Evolutionary conservation across 2,329 filamentous ascomycete species (phyloP).

Genomic region (Penicillium sp.): DNA sequence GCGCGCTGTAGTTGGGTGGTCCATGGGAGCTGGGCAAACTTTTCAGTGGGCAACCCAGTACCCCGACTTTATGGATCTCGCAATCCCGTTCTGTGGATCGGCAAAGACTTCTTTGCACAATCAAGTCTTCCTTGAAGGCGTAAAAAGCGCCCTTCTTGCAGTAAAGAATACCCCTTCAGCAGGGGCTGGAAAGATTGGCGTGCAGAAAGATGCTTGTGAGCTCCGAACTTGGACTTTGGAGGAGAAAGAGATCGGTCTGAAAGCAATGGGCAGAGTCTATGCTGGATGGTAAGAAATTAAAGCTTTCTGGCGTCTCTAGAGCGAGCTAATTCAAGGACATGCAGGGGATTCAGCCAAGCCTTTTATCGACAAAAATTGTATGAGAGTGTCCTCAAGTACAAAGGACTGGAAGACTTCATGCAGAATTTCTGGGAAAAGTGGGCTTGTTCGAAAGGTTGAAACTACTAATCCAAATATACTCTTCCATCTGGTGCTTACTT

Average conservation of each 20-base stretch:
- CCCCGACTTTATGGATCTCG: slow-evolving; percentile 65
- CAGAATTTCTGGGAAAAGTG: slow-evolving; percentile 73
- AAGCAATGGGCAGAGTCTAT: slow-evolving; percentile 72
- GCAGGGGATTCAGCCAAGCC: slow-evolving; percentile 72
- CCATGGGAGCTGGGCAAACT: slow-evolving; percentile 68
- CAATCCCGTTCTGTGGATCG: slow-evolving; percentile 65
- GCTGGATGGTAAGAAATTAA: slow-evolving; percentile 60
- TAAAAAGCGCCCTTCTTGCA: slow-evolving; percentile 61
- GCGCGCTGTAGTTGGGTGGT: slow-evolving; percentile 66
- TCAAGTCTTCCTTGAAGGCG: slow-evolving; percentile 66
- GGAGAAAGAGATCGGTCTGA: slow-evolving; percentile 60
- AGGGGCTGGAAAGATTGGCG: slow-evolving; percentile 50
- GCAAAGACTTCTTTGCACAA: slow-evolving; percentile 67
- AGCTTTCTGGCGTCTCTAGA: not conserved
- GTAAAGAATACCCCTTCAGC: slow-evolving; percentile 56
- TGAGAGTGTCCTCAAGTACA: slow-evolving; percentile 63
- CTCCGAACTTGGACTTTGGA: slow-evolving; percentile 53
- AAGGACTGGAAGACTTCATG: slow-evolving; percentile 72
- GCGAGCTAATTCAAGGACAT: not conserved
- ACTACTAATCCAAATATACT: not conserved
- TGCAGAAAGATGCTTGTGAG: slow-evolving; percentile 38
- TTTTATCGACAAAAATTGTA: slow-evolving; percentile 75
- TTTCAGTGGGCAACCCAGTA: slow-evolving; percentile 65
- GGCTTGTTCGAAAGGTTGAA: slow-evolving; percentile 64
- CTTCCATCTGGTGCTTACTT: not conserved